phyloP scores from a whole-genome alignment of 2,329 filamentous ascomycete genomes.

The Calonectria leucothoes region DNA sequence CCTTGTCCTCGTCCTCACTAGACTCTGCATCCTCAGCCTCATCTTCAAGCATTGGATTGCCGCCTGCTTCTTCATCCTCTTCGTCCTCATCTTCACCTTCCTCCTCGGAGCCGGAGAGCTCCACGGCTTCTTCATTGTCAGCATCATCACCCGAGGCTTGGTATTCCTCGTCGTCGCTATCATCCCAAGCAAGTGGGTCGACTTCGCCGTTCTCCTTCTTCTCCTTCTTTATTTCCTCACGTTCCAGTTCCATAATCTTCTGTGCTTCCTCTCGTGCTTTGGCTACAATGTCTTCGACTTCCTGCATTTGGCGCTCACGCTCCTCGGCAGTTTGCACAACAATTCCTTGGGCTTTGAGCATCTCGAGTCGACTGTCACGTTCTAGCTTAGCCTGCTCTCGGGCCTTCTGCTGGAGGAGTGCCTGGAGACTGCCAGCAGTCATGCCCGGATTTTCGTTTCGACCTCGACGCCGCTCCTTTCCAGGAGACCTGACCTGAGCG shows the following conservation, averaged over 20 bases:
- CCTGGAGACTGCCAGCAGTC: conserved; percentile 76
- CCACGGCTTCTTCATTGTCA: conserved; percentile 53
- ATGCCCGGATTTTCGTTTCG: conserved; percentile 66
- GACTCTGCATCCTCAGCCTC: conserved; percentile 57
- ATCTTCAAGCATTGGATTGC: conserved; percentile 49
- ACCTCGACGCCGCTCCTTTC: conserved; percentile 58
- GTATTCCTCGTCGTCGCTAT: conserved; percentile 67
- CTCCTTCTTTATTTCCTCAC: conserved; percentile 76
- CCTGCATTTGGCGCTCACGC: conserved; percentile 81
- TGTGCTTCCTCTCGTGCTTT: conserved; percentile 82
- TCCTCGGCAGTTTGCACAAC: conserved; percentile 88
- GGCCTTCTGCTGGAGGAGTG: conserved; percentile 75
- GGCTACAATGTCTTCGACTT: conserved; percentile 89
- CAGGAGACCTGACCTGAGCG: conserved; percentile 76
- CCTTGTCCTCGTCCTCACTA: conserved; percentile 37
- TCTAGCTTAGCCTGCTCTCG: conserved; percentile 84
- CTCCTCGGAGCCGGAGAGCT: conserved; percentile 59
- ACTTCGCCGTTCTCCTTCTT: conserved; percentile 58
- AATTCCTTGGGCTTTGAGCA: conserved; percentile 83
- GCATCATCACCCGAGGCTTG: conserved; percentile 51
- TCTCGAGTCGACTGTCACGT: conserved; percentile 80
- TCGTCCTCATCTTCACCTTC: conserved; percentile 48
- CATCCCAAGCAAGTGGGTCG: conserved; percentile 67
- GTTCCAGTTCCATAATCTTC: conserved; percentile 82
- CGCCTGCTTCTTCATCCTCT: conserved; percentile 45